phyloP scores from a whole-genome alignment of 1,139 yeast species.

The Pichia sp. region DNA sequence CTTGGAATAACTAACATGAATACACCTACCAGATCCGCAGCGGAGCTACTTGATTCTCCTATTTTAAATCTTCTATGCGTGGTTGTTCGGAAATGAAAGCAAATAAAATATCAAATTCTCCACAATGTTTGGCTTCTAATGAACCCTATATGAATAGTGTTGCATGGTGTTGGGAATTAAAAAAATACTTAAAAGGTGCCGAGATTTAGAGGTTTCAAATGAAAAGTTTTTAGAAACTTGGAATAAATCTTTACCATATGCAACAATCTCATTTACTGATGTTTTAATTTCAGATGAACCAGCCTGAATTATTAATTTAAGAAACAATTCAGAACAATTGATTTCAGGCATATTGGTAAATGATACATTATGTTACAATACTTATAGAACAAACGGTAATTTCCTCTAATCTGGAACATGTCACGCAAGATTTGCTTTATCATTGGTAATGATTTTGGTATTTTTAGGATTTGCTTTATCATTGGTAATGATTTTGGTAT shows the following conservation, averaged over 20 bases:
- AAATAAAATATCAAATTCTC: conserved; percentile 28
- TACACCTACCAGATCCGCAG: conserved; percentile 2
- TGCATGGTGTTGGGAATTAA: conserved; percentile 7
- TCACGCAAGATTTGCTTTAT: conserved; percentile 9
- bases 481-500: conserved; percentile 11
- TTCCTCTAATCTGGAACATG: conserved; percentile 1
- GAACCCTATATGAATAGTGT: conserved; percentile 2
- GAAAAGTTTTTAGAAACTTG: background rate
- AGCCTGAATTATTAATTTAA: background rate
- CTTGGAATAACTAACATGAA: too few relatives aligned
- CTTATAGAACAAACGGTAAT: conserved; percentile 3
- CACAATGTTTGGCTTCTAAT: background rate
- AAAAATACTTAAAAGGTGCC: too few relatives aligned
- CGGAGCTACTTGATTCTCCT: conserved; percentile 1
- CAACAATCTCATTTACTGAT: background rate
- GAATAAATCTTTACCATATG: background rate
- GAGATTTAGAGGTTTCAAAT: background rate
- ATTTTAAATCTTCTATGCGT: conserved; percentile 4
- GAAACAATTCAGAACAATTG: background rate
- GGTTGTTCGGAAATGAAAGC: conserved; percentile 40
- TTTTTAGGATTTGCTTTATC: conserved; percentile 10
- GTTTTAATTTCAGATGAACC: conserved; percentile 1
- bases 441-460: conserved; percentile 11
- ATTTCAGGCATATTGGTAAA: conserved; percentile 4
- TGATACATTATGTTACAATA: background rate